Conservation (phyloP, 2,329 filamentous ascomycete genomes). For the Aphanocladium album region DNA sequence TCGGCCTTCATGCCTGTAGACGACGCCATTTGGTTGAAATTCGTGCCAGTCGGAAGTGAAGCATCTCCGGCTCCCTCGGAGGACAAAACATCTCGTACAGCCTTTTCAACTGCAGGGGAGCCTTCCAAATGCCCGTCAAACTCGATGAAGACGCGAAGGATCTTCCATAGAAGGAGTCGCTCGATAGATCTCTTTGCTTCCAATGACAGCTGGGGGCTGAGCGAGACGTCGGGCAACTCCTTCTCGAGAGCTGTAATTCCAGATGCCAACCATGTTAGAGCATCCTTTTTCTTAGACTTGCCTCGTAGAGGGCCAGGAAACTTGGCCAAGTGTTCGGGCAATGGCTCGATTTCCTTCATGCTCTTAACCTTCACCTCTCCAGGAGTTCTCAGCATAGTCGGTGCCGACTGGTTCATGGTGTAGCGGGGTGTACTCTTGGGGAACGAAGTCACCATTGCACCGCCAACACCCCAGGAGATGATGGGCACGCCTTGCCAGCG, state of each 20-base stretch:
- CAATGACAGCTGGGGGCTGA: slow-evolving; percentile 47
- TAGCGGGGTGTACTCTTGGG: slow-evolving; percentile 87
- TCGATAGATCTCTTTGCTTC: slow-evolving; percentile 72
- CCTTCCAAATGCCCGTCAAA: slow-evolving; percentile 79
- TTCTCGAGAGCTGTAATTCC: slow-evolving; percentile 72
- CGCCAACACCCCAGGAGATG: slow-evolving; percentile 83
- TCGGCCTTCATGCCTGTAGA: slow-evolving; percentile 51
- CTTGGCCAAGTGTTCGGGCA: slow-evolving; percentile 66
- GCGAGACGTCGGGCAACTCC: slow-evolving; percentile 43
- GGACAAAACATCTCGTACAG: slow-evolving; percentile 69
- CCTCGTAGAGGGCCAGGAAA: slow-evolving; percentile 87
- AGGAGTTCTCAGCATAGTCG: slow-evolving; percentile 74
- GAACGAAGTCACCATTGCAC: slow-evolving; percentile 76
- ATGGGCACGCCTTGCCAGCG: slow-evolving; percentile 88
- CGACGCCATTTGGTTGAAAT: slow-evolving; percentile 22
- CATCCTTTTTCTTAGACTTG: slow-evolving; percentile 95
- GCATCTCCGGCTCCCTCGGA: slow-evolving; percentile 37
- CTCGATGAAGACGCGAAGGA: slow-evolving; percentile 76
- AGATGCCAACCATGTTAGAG: slow-evolving; percentile 69
- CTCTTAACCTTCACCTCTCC: slow-evolving; percentile 77
- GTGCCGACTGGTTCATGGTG: slow-evolving; percentile 63
- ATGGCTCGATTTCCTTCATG: slow-evolving; percentile 66
- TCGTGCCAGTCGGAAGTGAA: slow-evolving; percentile 20
- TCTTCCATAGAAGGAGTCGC: slow-evolving; percentile 79
- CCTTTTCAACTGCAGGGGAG: slow-evolving; percentile 63